Evolutionary conservation across 768 basidiomycete species (phyloP).

Genomic region (Trametes gibbosa): DNA sequence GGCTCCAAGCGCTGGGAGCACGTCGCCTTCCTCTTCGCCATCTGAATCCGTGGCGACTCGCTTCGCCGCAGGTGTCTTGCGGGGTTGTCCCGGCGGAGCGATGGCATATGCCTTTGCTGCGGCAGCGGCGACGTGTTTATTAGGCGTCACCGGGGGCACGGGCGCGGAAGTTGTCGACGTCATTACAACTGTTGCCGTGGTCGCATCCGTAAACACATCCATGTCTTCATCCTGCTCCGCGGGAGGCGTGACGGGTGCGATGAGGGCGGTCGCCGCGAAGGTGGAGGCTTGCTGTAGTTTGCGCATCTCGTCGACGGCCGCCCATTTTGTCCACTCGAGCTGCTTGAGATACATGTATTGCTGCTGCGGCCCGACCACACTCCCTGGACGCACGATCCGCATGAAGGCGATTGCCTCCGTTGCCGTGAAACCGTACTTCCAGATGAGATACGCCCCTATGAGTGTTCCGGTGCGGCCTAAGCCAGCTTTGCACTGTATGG

Average conservation of each 20-base stretch:
- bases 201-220: conserved; percentile 31
- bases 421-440: conserved; percentile 98
- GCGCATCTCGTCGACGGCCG: conserved; percentile 78
- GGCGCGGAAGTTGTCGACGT: conserved; percentile 24
- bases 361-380: conserved; percentile 89
- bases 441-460: conserved; percentile 96
- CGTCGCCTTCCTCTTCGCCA: conserved; percentile 54
- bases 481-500: conserved; percentile 86
- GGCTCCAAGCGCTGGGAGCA: conserved; percentile 59
- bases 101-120: conserved; percentile 69
- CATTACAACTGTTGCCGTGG: conserved; percentile 33
- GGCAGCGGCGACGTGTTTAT: conserved; percentile 68
- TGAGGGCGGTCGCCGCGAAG: conserved; percentile 41
- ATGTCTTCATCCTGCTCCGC: conserved; percentile 71
- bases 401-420: conserved; percentile 96
- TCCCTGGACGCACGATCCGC: conserved; percentile 94
- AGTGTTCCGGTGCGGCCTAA: conserved; percentile 94
- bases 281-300: conserved; percentile 43
- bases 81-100: conserved; percentile 77
- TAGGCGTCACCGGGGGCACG: conserved; percentile 78
- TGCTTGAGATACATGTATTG: conserved; percentile 96
- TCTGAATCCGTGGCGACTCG: conserved; percentile 67
- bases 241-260: conserved; percentile 78
- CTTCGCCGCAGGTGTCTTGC: conserved; percentile 84
- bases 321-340: conserved; percentile 91